Evolutionary conservation across 257 asterid species (phyloP).

Genomic region (Catharanthus roseus): DNA sequence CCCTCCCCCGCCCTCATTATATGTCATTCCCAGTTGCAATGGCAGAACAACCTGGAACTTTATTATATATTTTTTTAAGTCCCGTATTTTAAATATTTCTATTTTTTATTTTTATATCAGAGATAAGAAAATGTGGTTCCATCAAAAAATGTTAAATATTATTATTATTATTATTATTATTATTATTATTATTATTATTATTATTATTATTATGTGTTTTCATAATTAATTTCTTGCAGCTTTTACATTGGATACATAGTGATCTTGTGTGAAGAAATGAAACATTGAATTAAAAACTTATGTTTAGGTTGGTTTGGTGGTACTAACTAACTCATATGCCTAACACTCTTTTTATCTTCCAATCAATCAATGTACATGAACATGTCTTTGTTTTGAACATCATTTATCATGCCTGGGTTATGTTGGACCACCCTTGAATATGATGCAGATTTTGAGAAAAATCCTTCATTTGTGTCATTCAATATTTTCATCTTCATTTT

Average conservation of each 20-base stretch:
- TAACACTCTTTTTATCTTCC: neutral
- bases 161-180: too few species aligned
- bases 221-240: neutral
- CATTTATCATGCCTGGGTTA: neutral
- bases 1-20: neutral
- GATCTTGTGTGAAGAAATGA: neutral
- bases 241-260: neutral
- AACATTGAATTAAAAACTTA: slow-evolving; percentile 1
- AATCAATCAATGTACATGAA: neutral
- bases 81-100: neutral
- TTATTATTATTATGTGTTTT: neutral
- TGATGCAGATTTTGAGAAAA: neutral
- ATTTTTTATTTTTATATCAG: neutral
- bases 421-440: neutral
- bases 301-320: neutral
- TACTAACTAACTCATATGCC: neutral
- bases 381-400: neutral
- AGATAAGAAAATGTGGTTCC: neutral
- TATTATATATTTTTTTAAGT: neutral
- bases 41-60: slow-evolving; percentile 14
- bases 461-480: too few species aligned
- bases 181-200: too few species aligned
- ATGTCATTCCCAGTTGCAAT: neutral
- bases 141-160: neutral
- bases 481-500: too few species aligned